Evolutionary conservation across 192 early-diverging fungal genomes (phyloP), one percentile per base, ranked within the genome.

Genomic region (Phycomyces blakesleeanus): DNA sequence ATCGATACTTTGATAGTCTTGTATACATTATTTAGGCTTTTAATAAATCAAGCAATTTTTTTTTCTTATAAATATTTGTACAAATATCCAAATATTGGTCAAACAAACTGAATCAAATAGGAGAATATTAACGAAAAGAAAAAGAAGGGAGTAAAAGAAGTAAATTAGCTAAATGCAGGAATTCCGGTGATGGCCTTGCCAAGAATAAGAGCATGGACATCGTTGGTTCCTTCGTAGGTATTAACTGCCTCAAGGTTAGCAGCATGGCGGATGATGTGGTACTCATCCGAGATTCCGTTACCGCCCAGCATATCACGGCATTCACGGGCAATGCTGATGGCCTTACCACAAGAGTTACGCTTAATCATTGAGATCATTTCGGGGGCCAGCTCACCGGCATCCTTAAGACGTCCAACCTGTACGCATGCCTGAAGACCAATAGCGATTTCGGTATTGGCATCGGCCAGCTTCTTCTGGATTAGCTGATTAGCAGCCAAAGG

Each of bases 311-410:
- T 87, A 62, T 98, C 96, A 61, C 96, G 82, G 66, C 86, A 84
- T 26, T 86, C 83, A 42, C 95, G 85, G 47, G 94, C 93, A 77
- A 98, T 97, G 22, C 90, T 89, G 16, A 98, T 73, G 2, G 94
- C 86, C 85, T 97, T 98, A 44, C 89, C 90, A 52, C 91, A 93
- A 56, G 91, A 96, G 79, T 98, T 98, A 57, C 96, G 86, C 81
- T 98, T 98, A 57, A 98, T 85, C 22, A 98, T 75, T 11, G 93
- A 95, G 39, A 98, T 89, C 94, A 96, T 95, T 75, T 98, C 96
- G 7, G 92, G 87, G 2, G 90, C 90, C 39, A 94, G 61, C 81
- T 89, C 83, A 57, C 82, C 87, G 37, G 85, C 78, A 60, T 98
- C 96, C 82, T 96, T 96, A 57, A 98, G 81, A 52, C 93, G 82